phyloP scores from a whole-genome alignment of 192 early-diverging fungal genomes.

The Jimgerdemannia lactiflua region DNA sequence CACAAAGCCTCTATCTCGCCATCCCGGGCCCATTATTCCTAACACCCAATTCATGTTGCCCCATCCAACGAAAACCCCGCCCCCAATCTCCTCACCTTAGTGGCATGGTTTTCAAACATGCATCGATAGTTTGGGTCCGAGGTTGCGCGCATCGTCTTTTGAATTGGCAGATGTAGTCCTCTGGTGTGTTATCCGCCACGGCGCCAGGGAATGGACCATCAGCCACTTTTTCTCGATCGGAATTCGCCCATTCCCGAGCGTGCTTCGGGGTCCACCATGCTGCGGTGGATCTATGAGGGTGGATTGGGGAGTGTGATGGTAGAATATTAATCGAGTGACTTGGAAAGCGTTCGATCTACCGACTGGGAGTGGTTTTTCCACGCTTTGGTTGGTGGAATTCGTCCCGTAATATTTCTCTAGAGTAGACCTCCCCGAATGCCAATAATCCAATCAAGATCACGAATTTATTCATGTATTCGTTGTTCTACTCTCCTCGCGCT shows the following conservation, averaged over 20 bases:
- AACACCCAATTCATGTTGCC: background rate
- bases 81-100: slow-evolving; percentile 36
- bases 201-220: slow-evolving; percentile 29
- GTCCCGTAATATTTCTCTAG: too few relatives aligned
- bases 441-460: too few relatives aligned
- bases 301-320: background rate
- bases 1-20: too few relatives aligned
- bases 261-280: slow-evolving; percentile 42
- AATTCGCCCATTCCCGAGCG: slow-evolving; percentile 43
- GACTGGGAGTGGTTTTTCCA: too few relatives aligned
- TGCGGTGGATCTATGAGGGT: slow-evolving; percentile 43
- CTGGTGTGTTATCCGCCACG: slow-evolving; percentile 47
- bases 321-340: background rate
- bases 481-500: too few relatives aligned
- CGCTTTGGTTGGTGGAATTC: too few relatives aligned
- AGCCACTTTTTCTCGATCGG: slow-evolving; percentile 54
- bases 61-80: too few relatives aligned
- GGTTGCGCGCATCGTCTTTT: slow-evolving; percentile 41
- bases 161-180: slow-evolving; percentile 55
- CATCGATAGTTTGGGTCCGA: slow-evolving; percentile 42
- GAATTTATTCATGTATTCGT: too few relatives aligned
- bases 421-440: too few relatives aligned
- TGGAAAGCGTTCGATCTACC: too few relatives aligned
- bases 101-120: slow-evolving; percentile 49
- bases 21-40: background rate